Conservation (phyloP, 306 rosid species). For the Gastrolobium bilobum region DNA sequence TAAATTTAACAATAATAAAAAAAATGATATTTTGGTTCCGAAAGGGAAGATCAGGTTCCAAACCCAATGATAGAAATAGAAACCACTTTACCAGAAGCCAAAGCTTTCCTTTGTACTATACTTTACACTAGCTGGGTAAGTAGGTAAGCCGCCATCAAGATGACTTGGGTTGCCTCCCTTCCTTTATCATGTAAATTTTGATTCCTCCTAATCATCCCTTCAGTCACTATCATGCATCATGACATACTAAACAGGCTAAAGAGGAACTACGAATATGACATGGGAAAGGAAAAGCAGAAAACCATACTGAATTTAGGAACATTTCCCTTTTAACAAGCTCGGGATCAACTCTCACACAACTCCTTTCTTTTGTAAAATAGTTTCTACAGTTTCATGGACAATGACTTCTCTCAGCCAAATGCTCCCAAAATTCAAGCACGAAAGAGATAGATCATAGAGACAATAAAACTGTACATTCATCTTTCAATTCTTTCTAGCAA, state of each 20-base stretch:
- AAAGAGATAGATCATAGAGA: constrained; percentile 55
- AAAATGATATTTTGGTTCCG: constrained; percentile 2
- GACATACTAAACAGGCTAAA: constrained; percentile 35
- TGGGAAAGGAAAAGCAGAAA: constrained; percentile 43
- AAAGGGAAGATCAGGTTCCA: constrained; percentile 21
- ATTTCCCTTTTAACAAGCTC: constrained; percentile 44
- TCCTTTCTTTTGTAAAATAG: constrained; percentile 51
- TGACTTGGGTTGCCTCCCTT: constrained; percentile 37
- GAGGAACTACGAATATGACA: constrained; percentile 40
- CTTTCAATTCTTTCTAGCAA: constrained; percentile 53
- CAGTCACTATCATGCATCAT: constrained; percentile 44
- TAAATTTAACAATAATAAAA: neutral
- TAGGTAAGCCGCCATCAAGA: constrained; percentile 54
- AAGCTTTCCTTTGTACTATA: constrained; percentile 47
- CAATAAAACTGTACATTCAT: constrained; percentile 34
- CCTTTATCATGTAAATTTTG: constrained; percentile 38
- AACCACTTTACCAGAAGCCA: constrained; percentile 39
- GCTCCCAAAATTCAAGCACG: constrained; percentile 67
- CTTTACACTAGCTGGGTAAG: constrained; percentile 44
- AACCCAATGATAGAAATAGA: constrained; percentile 31
- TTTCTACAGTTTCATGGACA: constrained; percentile 62
- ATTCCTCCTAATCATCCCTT: constrained; percentile 29
- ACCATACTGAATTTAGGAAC: constrained; percentile 42
- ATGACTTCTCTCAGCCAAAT: constrained; percentile 61
- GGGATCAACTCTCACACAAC: constrained; percentile 47